Evolutionary conservation across 164 flowering plant species (phyloP).

Genomic region (Tetracentron sinense): DNA sequence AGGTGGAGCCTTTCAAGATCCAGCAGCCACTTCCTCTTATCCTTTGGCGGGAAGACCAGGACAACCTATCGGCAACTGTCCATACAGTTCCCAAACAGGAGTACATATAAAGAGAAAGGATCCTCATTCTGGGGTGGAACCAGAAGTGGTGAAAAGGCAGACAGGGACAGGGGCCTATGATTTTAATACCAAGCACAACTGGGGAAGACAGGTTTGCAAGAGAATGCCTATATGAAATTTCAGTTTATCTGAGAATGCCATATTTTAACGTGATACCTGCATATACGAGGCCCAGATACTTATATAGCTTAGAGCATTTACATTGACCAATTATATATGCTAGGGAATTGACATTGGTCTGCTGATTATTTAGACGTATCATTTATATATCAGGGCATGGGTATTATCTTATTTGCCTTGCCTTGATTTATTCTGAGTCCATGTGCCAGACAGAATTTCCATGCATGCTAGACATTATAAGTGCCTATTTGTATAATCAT

Average conservation of each 20-base stretch:
- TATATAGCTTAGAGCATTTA: neutral
- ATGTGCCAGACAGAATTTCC: neutral
- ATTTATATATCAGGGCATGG: too few species aligned
- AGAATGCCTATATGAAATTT: neutral
- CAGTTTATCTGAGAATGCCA: too few species aligned
- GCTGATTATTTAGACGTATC: too few species aligned
- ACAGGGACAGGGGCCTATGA: conserved; percentile 16
- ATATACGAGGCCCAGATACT: neutral
- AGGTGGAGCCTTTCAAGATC: conserved; percentile 8
- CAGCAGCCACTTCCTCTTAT: conserved; percentile 4
- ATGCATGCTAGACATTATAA: too few species aligned
- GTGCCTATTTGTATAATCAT: neutral
- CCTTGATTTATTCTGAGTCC: too few species aligned
- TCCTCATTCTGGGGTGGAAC: conserved; percentile 17
- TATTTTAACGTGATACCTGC: too few species aligned
- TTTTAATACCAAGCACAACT: conserved; percentile 8
- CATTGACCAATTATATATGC: neutral
- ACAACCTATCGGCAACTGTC: conserved; percentile 9
- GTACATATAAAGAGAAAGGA: conserved; percentile 40
- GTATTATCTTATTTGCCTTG: too few species aligned
- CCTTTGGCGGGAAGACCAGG: conserved; percentile 16
- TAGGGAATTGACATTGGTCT: neutral
- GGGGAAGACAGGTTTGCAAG: conserved; percentile 30
- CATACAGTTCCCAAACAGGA: conserved; percentile 21
- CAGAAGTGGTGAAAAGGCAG: conserved; percentile 27